Conservation (phyloP, 495 filamentous ascomycete genomes). For the Hypomontagnella submonticulosa region DNA sequence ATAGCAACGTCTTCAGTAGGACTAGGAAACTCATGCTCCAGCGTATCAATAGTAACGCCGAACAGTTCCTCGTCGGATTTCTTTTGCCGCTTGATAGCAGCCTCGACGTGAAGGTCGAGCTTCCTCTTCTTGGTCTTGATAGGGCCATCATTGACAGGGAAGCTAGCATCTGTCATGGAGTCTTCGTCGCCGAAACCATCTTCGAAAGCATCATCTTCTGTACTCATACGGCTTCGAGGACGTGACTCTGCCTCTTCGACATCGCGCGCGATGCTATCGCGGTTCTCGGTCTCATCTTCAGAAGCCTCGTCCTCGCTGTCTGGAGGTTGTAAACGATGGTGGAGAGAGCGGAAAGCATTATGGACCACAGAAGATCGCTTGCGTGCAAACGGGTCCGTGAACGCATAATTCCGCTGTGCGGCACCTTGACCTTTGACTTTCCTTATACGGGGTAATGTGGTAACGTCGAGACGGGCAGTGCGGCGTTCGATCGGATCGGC, state of each 20-base stretch:
- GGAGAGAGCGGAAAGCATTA: slow-evolving; percentile 61
- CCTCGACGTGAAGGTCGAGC: slow-evolving; percentile 67
- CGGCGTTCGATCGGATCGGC: slow-evolving; percentile 63
- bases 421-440: slow-evolving; percentile 68
- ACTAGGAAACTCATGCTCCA: slow-evolving; percentile 60
- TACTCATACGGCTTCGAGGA: slow-evolving; percentile 80
- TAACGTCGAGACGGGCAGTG: slow-evolving; percentile 66
- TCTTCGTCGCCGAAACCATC: slow-evolving; percentile 69
- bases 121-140: slow-evolving; percentile 74
- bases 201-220: slow-evolving; percentile 71
- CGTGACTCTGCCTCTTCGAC: slow-evolving; percentile 86
- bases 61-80: slow-evolving; percentile 85
- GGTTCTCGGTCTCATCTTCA: slow-evolving; percentile 58
- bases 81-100: slow-evolving; percentile 74
- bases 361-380: slow-evolving; percentile 63
- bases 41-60: slow-evolving; percentile 65
- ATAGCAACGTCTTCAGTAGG: slow-evolving; percentile 53
- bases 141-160: slow-evolving; percentile 55
- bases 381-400: slow-evolving; percentile 81
- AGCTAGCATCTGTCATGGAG: slow-evolving; percentile 66
- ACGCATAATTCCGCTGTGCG: slow-evolving; percentile 71
- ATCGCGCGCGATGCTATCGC: slow-evolving; percentile 70
- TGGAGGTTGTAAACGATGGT: slow-evolving; percentile 61
- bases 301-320: slow-evolving; percentile 70
- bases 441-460: slow-evolving; percentile 75